These are phyloP conservation scores for Pestalotiopsis sp. DNA, from an alignment of 2,329 filamentous ascomycete genomes.

Conservation along the genomic window DNA sequence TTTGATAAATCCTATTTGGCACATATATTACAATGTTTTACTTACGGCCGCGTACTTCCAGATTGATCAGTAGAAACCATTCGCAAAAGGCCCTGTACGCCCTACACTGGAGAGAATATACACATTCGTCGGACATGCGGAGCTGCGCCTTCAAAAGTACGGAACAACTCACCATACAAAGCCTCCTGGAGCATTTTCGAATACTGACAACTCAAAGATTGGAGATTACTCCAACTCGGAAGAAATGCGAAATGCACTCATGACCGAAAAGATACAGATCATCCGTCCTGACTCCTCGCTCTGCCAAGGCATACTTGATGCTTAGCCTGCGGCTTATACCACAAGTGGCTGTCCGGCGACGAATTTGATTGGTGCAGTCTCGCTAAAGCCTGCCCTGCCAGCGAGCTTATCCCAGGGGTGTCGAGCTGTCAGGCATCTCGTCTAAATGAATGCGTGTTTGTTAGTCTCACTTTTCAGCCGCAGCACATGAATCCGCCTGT, in stretches of 20 bases:
- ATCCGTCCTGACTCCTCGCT: neutral
- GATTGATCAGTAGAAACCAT: too few species aligned
- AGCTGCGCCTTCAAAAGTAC: too few species aligned
- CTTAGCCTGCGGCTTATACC: neutral
- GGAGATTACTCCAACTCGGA: neutral
- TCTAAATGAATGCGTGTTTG: neutral
- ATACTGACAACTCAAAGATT: too few species aligned
- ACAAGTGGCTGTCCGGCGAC: neutral
- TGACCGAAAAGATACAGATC: neutral
- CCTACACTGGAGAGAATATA: too few species aligned
- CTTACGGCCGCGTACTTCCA: too few species aligned
- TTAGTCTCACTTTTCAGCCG: neutral
- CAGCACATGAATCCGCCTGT: neutral
- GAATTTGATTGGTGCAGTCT: neutral
- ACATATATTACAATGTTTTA: too few species aligned
- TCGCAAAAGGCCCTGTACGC: too few species aligned
- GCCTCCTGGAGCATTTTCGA: too few species aligned
- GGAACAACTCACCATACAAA: too few species aligned
- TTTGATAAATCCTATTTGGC: neutral
- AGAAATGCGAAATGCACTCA: neutral
- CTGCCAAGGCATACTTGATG: neutral
- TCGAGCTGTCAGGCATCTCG: neutral
- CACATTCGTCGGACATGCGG: too few species aligned
- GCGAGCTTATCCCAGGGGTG: neutral
- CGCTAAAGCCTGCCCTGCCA: neutral